Evolutionary conservation across 345 rosid genomes (phyloP).

Genomic region (Brassica rapa): DNA sequence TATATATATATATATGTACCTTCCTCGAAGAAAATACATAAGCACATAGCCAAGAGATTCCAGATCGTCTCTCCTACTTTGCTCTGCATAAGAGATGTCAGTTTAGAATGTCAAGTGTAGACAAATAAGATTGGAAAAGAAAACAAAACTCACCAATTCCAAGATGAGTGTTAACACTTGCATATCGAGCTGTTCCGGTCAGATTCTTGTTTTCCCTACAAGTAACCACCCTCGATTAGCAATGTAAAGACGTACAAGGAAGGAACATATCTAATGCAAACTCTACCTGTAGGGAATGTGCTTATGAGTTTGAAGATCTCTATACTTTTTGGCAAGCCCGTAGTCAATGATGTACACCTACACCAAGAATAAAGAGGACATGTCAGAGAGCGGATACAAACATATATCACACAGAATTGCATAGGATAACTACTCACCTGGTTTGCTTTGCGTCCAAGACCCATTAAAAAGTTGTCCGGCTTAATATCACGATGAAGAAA

Average conservation of each 20-base stretch:
- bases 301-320: slow-evolving; percentile 47
- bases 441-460: slow-evolving; percentile 95
- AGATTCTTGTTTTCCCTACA: slow-evolving; percentile 94
- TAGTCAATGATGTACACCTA: slow-evolving; percentile 82
- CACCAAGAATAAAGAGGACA: slow-evolving; percentile 10
- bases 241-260: slow-evolving; percentile 5
- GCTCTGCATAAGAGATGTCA: slow-evolving; percentile 52
- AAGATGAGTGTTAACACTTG: slow-evolving; percentile 97
- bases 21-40: slow-evolving; percentile 97
- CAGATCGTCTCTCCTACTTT: slow-evolving; percentile 99
- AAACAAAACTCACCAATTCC: slow-evolving; percentile 75
- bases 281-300: slow-evolving; percentile 44
- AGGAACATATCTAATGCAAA: not conserved
- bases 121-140: not conserved
- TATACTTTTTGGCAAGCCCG: slow-evolving; percentile 62
- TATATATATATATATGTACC: slow-evolving; percentile 40
- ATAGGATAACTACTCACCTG: slow-evolving; percentile 55
- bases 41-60: slow-evolving; percentile 99
- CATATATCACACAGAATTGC: too few species aligned
- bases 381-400: not conserved
- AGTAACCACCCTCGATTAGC: not conserved
- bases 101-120: slow-evolving; percentile 16
- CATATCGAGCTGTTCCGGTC: slow-evolving; percentile 94
- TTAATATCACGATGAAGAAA: slow-evolving; percentile 98
- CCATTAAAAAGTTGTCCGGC: slow-evolving; percentile 99